phyloP scores from a whole-genome alignment of 768 basidiomycete genomes.

The Kwoniella sp. region DNA sequence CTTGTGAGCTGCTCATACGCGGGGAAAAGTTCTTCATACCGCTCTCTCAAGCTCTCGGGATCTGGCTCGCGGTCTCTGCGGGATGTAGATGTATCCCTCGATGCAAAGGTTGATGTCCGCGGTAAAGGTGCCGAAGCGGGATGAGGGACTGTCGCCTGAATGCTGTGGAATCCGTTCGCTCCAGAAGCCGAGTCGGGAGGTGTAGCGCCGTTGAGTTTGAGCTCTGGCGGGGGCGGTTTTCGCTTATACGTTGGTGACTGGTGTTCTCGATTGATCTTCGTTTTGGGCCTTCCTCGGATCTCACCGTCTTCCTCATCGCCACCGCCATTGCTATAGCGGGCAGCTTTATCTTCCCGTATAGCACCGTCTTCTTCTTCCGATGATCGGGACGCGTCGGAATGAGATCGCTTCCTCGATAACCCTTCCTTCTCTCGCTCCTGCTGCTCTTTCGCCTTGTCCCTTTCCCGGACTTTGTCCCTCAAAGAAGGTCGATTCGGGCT shows the following conservation, averaged over 20 bases:
- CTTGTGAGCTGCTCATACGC: slow-evolving; percentile 40
- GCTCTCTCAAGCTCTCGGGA: slow-evolving; percentile 32
- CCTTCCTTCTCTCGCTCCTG: slow-evolving; percentile 3
- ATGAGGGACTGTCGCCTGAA: slow-evolving; percentile 1
- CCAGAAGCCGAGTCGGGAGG: not conserved
- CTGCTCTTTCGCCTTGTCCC: slow-evolving; percentile 7
- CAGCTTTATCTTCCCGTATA: not conserved
- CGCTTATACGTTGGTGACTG: slow-evolving; percentile 17
- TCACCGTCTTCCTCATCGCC: slow-evolving; percentile 23
- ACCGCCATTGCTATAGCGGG: not conserved
- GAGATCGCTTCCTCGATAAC: not conserved
- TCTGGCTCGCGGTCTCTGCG: slow-evolving; percentile 4
- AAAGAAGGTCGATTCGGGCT: not conserved
- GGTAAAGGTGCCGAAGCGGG: slow-evolving; percentile 13
- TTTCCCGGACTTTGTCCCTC: slow-evolving; percentile 6
- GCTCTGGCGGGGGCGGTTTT: slow-evolving; percentile 23
- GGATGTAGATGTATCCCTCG: not conserved
- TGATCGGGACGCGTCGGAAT: not conserved
- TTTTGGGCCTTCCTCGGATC: slow-evolving; percentile 19
- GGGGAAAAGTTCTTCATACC: slow-evolving; percentile 47
- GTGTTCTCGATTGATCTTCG: slow-evolving; percentile 1
- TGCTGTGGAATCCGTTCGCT: not conserved
- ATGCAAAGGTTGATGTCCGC: not conserved
- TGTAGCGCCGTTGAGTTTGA: slow-evolving; percentile 15
- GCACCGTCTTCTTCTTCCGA: slow-evolving; percentile 9